Evolutionary conservation across 2,329 filamentous ascomycete genomes (phyloP).

Genomic region (Mycocentrospora acerina): DNA sequence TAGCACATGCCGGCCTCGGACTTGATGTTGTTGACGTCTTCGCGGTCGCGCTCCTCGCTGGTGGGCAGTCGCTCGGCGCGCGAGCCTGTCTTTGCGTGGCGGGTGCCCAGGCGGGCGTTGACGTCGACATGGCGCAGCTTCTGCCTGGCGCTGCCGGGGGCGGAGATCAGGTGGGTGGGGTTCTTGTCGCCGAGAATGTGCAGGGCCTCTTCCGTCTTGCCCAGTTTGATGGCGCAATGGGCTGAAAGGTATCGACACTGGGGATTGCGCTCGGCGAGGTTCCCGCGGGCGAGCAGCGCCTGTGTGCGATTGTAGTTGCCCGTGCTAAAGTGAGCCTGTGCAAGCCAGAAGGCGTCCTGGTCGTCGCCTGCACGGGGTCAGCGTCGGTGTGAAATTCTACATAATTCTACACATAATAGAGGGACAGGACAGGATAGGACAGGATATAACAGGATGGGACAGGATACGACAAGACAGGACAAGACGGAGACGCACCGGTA

Average conservation of each 20-base stretch:
- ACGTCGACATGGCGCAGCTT: conserved; percentile 70
- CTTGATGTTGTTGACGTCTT: conserved; percentile 73
- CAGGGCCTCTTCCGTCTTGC: conserved; percentile 85
- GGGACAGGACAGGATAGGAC: no score
- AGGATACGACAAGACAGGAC: no score
- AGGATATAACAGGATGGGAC: no score
- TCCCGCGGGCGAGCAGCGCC: conserved; percentile 78
- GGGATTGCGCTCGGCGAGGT: conserved; percentile 77
- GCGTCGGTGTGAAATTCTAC: no score
- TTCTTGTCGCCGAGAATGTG: conserved; percentile 86
- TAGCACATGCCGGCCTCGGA: conserved; percentile 99
- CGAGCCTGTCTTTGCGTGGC: conserved; percentile 46
- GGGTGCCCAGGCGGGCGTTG: conserved; percentile 51
- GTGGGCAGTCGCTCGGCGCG: conserved; percentile 57
- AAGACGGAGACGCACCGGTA: conserved; percentile 79
- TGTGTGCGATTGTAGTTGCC: conserved; percentile 94
- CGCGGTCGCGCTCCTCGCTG: conserved; percentile 64
- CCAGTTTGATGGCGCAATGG: conserved; percentile 92
- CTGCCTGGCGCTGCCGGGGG: conserved; percentile 63
- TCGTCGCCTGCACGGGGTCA: conserved; percentile 89
- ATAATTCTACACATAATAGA: no score
- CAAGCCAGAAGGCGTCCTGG: conserved; percentile 93
- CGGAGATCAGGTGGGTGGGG: conserved; percentile 81
- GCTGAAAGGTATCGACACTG: conserved; percentile 91
- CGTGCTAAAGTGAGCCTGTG: conserved; percentile 95